Percentiles rank a stretch among this genome's conserved stretches.
These are phyloP conservation scores for Paxillus ammoniavirescens DNA, from an alignment of 768 basidiomycete genomes.

Conservation along the genomic window DNA sequence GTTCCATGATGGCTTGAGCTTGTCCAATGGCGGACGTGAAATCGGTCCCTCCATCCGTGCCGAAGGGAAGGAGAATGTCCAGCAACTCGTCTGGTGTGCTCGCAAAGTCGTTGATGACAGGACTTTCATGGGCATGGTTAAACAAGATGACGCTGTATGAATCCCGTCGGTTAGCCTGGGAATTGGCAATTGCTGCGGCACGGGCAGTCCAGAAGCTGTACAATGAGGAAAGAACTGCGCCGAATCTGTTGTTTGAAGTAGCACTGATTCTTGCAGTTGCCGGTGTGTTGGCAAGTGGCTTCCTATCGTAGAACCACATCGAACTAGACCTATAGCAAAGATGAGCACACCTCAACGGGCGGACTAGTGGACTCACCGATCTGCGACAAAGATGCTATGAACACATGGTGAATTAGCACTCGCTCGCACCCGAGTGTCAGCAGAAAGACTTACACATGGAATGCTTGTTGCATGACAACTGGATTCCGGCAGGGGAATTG, in stretches of 20 bases:
- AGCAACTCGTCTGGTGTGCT: constrained; percentile 47
- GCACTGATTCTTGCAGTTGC: constrained; percentile 36
- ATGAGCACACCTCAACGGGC: background rate
- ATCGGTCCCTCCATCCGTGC: constrained; percentile 39
- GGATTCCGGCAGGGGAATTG: constrained; percentile 55
- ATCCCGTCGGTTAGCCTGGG: constrained; percentile 40
- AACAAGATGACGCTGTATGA: constrained; percentile 60
- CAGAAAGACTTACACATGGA: constrained; percentile 52
- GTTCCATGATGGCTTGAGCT: constrained; percentile 40
- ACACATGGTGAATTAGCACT: background rate
- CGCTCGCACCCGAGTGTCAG: no score
- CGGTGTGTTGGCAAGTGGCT: constrained; percentile 45
- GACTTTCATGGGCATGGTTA: constrained; percentile 16
- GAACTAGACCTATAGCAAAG: constrained; percentile 44
- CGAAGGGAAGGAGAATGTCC: constrained; percentile 32
- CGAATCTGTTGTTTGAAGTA: constrained; percentile 47
- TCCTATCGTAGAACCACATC: constrained; percentile 42
- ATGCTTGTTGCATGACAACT: constrained; percentile 48
- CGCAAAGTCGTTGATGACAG: constrained; percentile 45
- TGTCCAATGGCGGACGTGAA: constrained; percentile 39
- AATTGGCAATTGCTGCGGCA: constrained; percentile 32
- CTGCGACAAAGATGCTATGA: constrained; percentile 52
- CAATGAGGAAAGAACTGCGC: constrained; percentile 57
- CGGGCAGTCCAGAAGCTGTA: constrained; percentile 57
- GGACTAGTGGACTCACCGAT: constrained; percentile 31